Percentiles rank a stretch among this genome's conserved stretches.
phyloP scores from a whole-genome alignment of 768 basidiomycete genomes.

The Naganishia antarctica region DNA sequence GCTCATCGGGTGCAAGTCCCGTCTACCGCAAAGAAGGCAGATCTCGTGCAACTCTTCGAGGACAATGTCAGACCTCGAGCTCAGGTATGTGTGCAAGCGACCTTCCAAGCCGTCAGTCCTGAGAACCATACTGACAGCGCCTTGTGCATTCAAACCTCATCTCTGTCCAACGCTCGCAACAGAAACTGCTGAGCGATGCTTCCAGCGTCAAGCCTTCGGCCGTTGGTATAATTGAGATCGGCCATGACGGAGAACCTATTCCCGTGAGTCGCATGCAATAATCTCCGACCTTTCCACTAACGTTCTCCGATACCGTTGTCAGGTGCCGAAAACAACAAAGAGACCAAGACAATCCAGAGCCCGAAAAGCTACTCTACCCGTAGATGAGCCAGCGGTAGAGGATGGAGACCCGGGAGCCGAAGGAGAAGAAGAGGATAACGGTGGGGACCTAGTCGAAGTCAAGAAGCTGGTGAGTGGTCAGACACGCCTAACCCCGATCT shows the following conservation, averaged over 20 bases:
- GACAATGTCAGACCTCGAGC: constrained; percentile 36
- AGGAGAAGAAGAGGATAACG: constrained; percentile 7
- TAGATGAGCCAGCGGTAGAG: neutral
- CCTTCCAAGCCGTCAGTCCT: neutral
- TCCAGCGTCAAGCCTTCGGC: constrained; percentile 16
- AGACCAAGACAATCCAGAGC: constrained; percentile 19
- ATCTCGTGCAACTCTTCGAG: constrained; percentile 40
- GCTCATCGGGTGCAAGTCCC: constrained; percentile 34
- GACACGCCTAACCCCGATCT: too few species aligned
- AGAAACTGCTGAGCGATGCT: constrained; percentile 23
- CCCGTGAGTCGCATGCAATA: neutral
- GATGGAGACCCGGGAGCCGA: constrained; percentile 15
- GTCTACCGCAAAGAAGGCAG: constrained; percentile 41
- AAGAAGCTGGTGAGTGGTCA: constrained; percentile 9
- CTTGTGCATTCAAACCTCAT: too few species aligned
- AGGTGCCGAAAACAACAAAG: constrained; percentile 16
- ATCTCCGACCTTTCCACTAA: neutral
- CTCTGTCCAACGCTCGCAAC: too few species aligned
- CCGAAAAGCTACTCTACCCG: constrained; percentile 2
- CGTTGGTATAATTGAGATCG: constrained; percentile 27
- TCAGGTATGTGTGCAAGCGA: constrained; percentile 29
- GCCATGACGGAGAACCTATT: constrained; percentile 22
- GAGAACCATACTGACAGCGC: neutral
- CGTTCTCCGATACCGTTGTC: neutral
- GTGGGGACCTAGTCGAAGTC: neutral